Base-by-base conservation (phyloP, 768 basidiomycete genomes). In the Solioccasus polychromus region DNA sequence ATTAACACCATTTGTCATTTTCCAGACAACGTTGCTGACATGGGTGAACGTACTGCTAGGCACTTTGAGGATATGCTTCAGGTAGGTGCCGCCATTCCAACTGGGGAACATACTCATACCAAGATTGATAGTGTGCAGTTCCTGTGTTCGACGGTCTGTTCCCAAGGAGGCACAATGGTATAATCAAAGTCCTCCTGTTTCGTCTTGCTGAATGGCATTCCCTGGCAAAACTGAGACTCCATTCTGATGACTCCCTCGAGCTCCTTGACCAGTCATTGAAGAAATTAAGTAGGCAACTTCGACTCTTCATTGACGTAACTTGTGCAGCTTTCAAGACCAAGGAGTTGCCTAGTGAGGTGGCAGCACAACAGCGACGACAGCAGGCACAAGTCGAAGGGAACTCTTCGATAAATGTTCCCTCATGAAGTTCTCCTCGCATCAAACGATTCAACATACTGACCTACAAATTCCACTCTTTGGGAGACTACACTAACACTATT, bases 61-160 rank as follows among this genome's bases (percentile, higher is more conserved):
- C 40, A 55, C 20, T 55, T 45, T 8, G 47, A 55, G 22, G 38
- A 52, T 34, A 10, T 55, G 2, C 26, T 52, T 3, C 47, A 55
- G 47, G 51, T 52, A n/a, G 25, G 37, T n/a, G n/a, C n/a, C 32
- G 23, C 1, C 17, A 18, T 10, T 15, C 18, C 32, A 24, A 14
- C 4, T 22, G 19, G 17, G 11, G 25, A 18, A 2, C 14, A 46
- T 18, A 30, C n/a, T 35, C 11, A 18, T 9, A 11, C 4, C 18
- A 5, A 6, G 14, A 2, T 17, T 14, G 38, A 15, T 29, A 71
- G 70, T 68, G 68, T 42, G 55, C 65, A 1, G 52, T 71, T 1
- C 71, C 71, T 0, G 67, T 54, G 4, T 71, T 73, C 34, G 68
- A 74, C 7, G 69, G 64, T 7, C 61, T 76, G 0, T 56, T 73